phyloP scores from a whole-genome alignment of 768 basidiomycete species.

The Naganishia kalamii region DNA sequence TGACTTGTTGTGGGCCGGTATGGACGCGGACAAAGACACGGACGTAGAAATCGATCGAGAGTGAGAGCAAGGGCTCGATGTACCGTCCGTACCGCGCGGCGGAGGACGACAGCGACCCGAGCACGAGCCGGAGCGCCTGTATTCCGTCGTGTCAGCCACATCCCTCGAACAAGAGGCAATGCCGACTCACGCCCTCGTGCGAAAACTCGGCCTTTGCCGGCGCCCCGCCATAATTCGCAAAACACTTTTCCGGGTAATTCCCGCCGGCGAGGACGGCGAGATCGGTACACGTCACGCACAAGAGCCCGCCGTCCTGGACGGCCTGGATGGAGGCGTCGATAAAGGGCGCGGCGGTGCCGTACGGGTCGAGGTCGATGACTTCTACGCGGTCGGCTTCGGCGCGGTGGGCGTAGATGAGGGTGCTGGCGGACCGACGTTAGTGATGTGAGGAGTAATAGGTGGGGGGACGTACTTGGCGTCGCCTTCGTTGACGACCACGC shows the following conservation, averaged over 20 bases:
- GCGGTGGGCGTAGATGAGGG: slow-evolving; percentile 84
- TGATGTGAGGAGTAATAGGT: neutral
- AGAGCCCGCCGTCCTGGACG: slow-evolving; percentile 77
- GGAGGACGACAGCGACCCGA: slow-evolving; percentile 74
- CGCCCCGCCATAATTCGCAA: slow-evolving; percentile 88
- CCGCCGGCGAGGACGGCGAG: slow-evolving; percentile 84
- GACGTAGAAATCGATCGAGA: slow-evolving; percentile 97
- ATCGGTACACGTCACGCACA: slow-evolving; percentile 96
- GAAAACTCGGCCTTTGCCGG: slow-evolving; percentile 88
- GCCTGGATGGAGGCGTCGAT: slow-evolving; percentile 89
- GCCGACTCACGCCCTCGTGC: slow-evolving; percentile 71
- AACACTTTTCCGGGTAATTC: slow-evolving; percentile 96
- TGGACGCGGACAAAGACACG: slow-evolving; percentile 78
- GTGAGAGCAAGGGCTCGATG: slow-evolving; percentile 72
- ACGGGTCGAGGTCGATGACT: slow-evolving; percentile 95
- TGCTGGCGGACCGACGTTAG: slow-evolving; percentile 49
- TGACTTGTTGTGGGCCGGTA: slow-evolving; percentile 71
- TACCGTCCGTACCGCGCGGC: slow-evolving; percentile 88
- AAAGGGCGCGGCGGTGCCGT: slow-evolving; percentile 94
- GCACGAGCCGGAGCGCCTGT: slow-evolving; percentile 83
- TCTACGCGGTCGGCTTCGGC: slow-evolving; percentile 69
- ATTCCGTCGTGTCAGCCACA: neutral
- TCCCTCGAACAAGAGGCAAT: neutral
- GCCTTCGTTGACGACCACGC: slow-evolving; percentile 68
- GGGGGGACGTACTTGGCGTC: slow-evolving; percentile 71